Conservation (phyloP, 352 stramenopile genomes). For the Nothophytophthora sp. region DNA sequence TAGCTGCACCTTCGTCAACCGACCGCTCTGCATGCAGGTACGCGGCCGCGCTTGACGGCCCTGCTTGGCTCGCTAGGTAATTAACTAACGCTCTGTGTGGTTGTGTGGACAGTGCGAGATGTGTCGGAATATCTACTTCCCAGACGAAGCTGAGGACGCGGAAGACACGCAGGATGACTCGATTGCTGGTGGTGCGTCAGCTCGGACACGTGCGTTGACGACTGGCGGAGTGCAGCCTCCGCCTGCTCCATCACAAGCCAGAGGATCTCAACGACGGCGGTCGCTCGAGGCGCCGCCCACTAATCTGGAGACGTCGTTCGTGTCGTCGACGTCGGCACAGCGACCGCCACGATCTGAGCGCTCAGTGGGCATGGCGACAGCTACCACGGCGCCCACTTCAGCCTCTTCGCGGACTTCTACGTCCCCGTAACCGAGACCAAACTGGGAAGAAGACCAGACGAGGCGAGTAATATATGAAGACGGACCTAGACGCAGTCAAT, state of each 20-base stretch:
- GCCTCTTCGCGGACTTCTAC: conserved; percentile 11
- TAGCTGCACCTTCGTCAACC: conserved; percentile 73
- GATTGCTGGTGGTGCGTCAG: conserved; percentile 5
- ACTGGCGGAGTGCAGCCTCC: conserved; percentile 7
- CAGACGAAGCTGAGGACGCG: conserved; percentile 25
- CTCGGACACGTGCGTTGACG: conserved; percentile 26
- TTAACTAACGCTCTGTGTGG: conserved; percentile 10
- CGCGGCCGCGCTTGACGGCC: neutral
- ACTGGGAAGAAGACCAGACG: too few relatives aligned
- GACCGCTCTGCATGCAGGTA: conserved; percentile 60
- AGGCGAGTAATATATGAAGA: neutral
- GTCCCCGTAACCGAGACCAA: conserved; percentile 12
- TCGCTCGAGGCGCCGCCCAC: conserved; percentile 8
- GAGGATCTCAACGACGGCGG: conserved; percentile 12
- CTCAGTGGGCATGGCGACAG: conserved; percentile 17
- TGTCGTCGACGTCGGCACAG: conserved; percentile 29
- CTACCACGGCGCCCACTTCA: conserved; percentile 21
- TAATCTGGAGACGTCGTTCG: conserved; percentile 6
- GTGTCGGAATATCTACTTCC: conserved; percentile 46
- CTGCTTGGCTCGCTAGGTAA: neutral
- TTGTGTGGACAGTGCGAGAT: conserved; percentile 38
- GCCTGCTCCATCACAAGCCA: conserved; percentile 5
- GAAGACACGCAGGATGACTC: conserved; percentile 11
- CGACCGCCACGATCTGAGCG: conserved; percentile 15
- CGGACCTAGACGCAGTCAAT: too few relatives aligned